Base-by-base conservation (phyloP, 768 basidiomycete species). In the Thelephora aurantiotincta region DNA sequence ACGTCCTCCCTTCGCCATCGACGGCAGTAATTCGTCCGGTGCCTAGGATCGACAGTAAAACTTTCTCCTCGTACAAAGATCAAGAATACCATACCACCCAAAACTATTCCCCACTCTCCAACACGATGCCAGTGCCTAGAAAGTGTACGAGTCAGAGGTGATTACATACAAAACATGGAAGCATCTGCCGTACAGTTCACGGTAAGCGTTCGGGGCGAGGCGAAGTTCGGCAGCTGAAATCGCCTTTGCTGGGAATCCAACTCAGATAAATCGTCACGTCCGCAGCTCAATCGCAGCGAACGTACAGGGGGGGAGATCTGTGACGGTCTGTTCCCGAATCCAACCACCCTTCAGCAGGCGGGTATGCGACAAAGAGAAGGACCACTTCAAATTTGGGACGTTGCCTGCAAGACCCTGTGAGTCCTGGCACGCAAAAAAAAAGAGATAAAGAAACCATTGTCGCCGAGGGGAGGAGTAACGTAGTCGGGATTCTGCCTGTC, bases 91-190 rank as follows among this genome's bases (percentile, higher is more conserved):
- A 9, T 30, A 22, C 58, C 58, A 45, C 55, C 55, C 13, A 57
- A 52, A 43, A 59, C 50, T 45, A 55, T 55, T 2, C 55, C 58
- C 58, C 58, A 59, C 45, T 59, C 58, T 7, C 55, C 56, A n/a
- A 56, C 50, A 19, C 57, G 55, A 42, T 57, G 57, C 58, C 58
- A 57, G 44, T 57, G 56, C 7, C 56, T 59, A 42, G 6, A n/a
- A 13, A 26, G 16, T 30, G 34, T 9, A 30, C 46, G 41, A 44
- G 43, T 48, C 35, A 47, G 44, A 20, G 6, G 16, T 46, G 13
- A 13, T 44, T 3, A 1, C 9, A 26, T 33, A 37, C 12, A 36
- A 12, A 41, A 35, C 42, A 26, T 47, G 37, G 18, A 20, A 12
- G 6, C 14, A 14, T 11, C 22, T 16, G 3, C 47, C 54, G 37